Conservation (phyloP, 2,329 filamentous ascomycete species). For the Phoma sp. region DNA sequence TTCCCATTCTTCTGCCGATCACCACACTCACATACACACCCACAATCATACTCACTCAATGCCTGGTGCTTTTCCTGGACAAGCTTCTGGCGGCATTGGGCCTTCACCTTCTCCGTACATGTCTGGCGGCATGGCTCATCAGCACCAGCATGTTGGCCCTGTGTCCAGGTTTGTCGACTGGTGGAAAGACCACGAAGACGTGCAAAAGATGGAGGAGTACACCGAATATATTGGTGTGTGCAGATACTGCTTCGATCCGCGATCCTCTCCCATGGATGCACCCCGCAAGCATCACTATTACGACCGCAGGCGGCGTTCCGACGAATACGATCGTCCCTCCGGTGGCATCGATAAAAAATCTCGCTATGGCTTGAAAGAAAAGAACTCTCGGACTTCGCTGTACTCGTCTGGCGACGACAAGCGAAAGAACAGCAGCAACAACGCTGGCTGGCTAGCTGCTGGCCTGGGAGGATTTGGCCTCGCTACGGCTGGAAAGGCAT, state of each 20-base stretch:
- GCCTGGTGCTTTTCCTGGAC: slow-evolving; percentile 38
- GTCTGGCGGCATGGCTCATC: slow-evolving; percentile 51
- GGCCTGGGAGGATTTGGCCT: slow-evolving; percentile 62
- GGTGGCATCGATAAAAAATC: slow-evolving; percentile 66
- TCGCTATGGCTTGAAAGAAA: slow-evolving; percentile 54
- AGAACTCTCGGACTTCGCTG: slow-evolving; percentile 42
- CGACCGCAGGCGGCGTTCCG: slow-evolving; percentile 50
- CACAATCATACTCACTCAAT: slow-evolving; percentile 36
- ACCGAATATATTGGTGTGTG: slow-evolving; percentile 71
- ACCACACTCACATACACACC: slow-evolving; percentile 42
- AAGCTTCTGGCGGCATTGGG: slow-evolving; percentile 21
- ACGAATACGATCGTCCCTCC: slow-evolving; percentile 49
- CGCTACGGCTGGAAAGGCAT: slow-evolving; percentile 58
- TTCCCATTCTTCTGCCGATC: slow-evolving; percentile 27
- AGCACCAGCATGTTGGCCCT: slow-evolving; percentile 62
- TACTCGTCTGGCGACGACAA: slow-evolving; percentile 40
- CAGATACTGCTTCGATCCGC: slow-evolving; percentile 68
- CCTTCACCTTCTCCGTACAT: slow-evolving; percentile 31
- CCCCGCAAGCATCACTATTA: slow-evolving; percentile 66
- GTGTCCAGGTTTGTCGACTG: slow-evolving; percentile 63
- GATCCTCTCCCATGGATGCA: slow-evolving; percentile 61
- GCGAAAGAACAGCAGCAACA: slow-evolving; percentile 52
- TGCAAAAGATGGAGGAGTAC: slow-evolving; percentile 70
- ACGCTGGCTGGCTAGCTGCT: slow-evolving; percentile 59
- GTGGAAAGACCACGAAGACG: slow-evolving; percentile 69